Conservation (phyloP, 2,329 filamentous ascomycete species). For the Phialophora chinensis region DNA sequence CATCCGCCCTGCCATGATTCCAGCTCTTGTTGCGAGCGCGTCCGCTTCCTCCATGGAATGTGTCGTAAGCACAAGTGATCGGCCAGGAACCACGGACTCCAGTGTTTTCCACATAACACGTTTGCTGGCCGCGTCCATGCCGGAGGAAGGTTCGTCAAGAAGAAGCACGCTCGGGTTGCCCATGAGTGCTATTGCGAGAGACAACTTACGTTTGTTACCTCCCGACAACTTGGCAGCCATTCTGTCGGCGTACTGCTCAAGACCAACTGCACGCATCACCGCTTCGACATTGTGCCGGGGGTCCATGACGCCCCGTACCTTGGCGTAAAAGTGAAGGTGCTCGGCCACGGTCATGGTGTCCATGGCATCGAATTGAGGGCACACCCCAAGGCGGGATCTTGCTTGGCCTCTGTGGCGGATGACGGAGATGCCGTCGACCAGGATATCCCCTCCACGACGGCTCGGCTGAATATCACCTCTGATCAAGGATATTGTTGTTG, state of each 20-base stretch:
- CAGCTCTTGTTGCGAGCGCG: constrained; percentile 79
- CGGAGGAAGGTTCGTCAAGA: constrained; percentile 86
- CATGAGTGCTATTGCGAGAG: constrained; percentile 86
- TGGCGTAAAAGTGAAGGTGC: constrained; percentile 86
- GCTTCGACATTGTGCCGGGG: constrained; percentile 77
- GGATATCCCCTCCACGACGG: constrained; percentile 73
- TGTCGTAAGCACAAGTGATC: constrained; percentile 86
- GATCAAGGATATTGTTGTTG: constrained; percentile 85
- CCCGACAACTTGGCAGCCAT: constrained; percentile 83
- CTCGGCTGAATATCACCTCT: constrained; percentile 83
- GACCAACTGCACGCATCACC: constrained; percentile 79
- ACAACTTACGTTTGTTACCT: constrained; percentile 92
- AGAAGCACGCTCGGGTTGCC: constrained; percentile 87
- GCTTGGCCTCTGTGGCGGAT: constrained; percentile 73
- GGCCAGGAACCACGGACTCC: constrained; percentile 72
- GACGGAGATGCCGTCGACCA: constrained; percentile 79
- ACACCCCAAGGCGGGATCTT: constrained; percentile 82
- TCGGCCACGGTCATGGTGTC: constrained; percentile 89
- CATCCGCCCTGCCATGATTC: constrained; percentile 86
- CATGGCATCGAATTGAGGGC: constrained; percentile 85
- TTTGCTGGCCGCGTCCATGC: constrained; percentile 89
- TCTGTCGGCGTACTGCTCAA: constrained; percentile 71
- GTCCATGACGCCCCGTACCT: constrained; percentile 76
- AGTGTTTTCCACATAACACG: constrained; percentile 92
- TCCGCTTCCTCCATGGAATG: constrained; percentile 97